A percentile compares a stretch with the other conserved stretches of the same genome.
Evolutionary conservation across 2,329 filamentous ascomycete species (phyloP).

Genomic region (Arthrobotrys megalospora): DNA sequence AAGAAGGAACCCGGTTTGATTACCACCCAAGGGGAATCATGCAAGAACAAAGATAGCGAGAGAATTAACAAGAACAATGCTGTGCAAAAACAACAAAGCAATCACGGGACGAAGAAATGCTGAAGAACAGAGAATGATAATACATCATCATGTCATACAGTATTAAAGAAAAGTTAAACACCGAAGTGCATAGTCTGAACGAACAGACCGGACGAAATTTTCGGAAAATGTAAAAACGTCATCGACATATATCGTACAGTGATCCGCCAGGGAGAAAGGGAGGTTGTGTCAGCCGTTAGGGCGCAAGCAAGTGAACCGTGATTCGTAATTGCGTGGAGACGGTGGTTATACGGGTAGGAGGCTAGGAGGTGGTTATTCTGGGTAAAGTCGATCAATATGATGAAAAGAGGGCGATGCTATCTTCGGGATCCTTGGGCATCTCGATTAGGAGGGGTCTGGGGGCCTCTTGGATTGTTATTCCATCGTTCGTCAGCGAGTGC

Average conservation of each 20-base stretch:
- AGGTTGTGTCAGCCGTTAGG: constrained; percentile 51
- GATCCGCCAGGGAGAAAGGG: constrained; percentile 49
- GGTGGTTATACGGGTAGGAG: constrained; percentile 22
- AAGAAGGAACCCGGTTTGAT: constrained; percentile 57
- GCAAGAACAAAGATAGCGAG: constrained; percentile 64
- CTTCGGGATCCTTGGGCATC: constrained; percentile 65
- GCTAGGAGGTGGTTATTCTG: neutral
- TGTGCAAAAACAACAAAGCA: constrained; percentile 22
- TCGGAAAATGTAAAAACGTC: constrained; percentile 24
- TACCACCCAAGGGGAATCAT: constrained; percentile 61
- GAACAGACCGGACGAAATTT: constrained; percentile 48
- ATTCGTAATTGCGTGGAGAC: constrained; percentile 45
- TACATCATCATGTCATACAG: constrained; percentile 61
- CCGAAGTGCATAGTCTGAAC: constrained; percentile 43
- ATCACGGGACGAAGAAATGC: constrained; percentile 35
- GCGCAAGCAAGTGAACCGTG: constrained; percentile 46
- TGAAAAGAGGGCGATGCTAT: constrained; percentile 59
- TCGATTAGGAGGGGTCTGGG: constrained; percentile 65
- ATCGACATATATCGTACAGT: constrained; percentile 60
- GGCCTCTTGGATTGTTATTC: constrained; percentile 69
- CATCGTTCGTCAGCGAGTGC: constrained; percentile 82
- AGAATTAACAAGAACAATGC: constrained; percentile 61
- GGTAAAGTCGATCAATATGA: constrained; percentile 13
- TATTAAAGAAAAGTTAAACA: constrained; percentile 44
- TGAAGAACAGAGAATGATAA: constrained; percentile 54